A percentile compares a stretch with the other conserved stretches of the same genome.
phyloP scores from a whole-genome alignment of 2,329 filamentous ascomycete genomes.

The Huntiella moniliformis region DNA sequence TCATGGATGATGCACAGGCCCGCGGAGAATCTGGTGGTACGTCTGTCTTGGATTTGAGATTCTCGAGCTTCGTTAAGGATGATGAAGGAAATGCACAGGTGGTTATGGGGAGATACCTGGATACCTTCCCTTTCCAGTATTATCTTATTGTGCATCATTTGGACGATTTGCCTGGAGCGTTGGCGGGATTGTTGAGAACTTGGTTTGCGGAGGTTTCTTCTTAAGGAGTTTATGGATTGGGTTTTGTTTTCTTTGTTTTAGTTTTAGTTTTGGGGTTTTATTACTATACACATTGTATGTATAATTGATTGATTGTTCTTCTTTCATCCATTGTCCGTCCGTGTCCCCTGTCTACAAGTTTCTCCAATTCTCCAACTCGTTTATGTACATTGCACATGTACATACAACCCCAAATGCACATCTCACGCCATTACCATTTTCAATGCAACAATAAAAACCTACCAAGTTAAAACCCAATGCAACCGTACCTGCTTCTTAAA shows the following conservation, averaged over 20 bases:
- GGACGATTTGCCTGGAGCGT: constrained; percentile 69
- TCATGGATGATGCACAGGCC: constrained; percentile 50
- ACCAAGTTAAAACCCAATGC: no score
- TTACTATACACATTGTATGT: constrained; percentile 1
- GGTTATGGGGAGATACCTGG: constrained; percentile 76
- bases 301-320: not conserved
- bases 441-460: no score
- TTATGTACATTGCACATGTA: no score
- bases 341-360: no score
- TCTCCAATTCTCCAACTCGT: no score
- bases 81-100: constrained; percentile 43
- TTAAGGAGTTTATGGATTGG: constrained; percentile 13
- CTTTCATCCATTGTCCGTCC: not conserved
- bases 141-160: constrained; percentile 90
- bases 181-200: constrained; percentile 76
- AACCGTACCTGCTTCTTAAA: no score
- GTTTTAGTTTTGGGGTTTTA: not conserved
- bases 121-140: constrained; percentile 92
- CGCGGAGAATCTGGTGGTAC: constrained; percentile 17
- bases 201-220: constrained; percentile 69
- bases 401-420: no score
- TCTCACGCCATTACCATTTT: no score
- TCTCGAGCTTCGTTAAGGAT: constrained; percentile 63
- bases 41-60: constrained; percentile 73
- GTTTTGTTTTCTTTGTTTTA: not conserved